Base-by-base conservation (phyloP, 2,329 filamentous ascomycete genomes). In the Hymenoscyphus scutula region DNA sequence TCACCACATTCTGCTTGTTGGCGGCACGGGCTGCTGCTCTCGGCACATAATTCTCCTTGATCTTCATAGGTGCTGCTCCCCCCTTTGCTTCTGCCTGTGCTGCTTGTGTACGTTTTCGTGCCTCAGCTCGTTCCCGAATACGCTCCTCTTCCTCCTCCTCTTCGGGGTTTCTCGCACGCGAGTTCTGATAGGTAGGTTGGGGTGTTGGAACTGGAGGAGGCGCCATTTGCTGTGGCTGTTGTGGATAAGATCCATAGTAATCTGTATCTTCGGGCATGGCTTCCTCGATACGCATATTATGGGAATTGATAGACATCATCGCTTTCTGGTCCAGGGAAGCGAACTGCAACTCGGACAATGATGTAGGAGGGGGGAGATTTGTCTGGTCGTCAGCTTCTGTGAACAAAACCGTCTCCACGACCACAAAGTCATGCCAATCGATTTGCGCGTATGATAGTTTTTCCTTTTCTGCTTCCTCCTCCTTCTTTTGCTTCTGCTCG, bases 401-500 rank as follows among this genome's bases (percentile, higher is more conserved):
- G 76, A 99, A 99, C 17, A 92, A 82, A 60, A 99, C 93, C 0
- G 93, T 97, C 77, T 97, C 95, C 53, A 97, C 92, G 23, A 99
- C 90, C 37, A 94, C 89, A 71, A 99, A 99, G 74, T 98, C 94
- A 73, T 96, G 91, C 95, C 95, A 99, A 76, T 99, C 95, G 66
- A 99, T 95, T 70, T 95, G 89, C 1, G 90, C 89, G 76, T 95
- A 87, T 60, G 86, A 81, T 25, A 82, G 78, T 71, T 88, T 88
- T 75, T 97, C 91, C 72, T 92, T 87, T 73, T 96, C 90, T 48
- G 89, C 89, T 66, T 93, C 87, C 72, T 96, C 92, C 72, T 96
- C 92, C 73, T 93, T 92, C 80, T 93, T 91, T 70, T 88, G 86
- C 75, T 93, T 94, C 78, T 97, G 91, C 60, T 87, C 80, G 69